phyloP scores from a whole-genome alignment of 2,329 filamentous ascomycete species.

The Ramularia endophylla region DNA sequence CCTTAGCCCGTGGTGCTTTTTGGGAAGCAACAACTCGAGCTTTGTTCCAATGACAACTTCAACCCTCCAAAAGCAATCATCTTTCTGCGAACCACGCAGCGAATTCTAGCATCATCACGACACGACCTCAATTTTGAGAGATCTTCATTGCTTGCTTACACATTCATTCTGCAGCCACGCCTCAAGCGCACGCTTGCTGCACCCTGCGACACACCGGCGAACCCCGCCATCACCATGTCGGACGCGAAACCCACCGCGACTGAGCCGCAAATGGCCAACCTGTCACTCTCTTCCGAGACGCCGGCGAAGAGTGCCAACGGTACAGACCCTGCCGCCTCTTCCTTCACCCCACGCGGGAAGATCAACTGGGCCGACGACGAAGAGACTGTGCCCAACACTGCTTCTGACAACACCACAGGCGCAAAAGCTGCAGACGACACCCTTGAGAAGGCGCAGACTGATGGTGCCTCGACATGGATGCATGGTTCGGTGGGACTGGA shows the following conservation, averaged over 20 bases:
- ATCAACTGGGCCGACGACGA: conserved; percentile 33
- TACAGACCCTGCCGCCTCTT: conserved; percentile 14
- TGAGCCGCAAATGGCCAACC: conserved; percentile 18
- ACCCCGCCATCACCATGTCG: conserved; percentile 12
- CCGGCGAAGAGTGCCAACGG: conserved; percentile 11
- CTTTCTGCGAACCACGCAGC: too few species aligned
- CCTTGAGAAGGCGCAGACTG: conserved; percentile 28
- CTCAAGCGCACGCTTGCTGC: too few species aligned
- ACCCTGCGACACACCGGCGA: not conserved
- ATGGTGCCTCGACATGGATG: conserved; percentile 41
- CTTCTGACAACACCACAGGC: conserved; percentile 20
- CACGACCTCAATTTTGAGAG: too few species aligned
- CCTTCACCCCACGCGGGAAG: conserved; percentile 14
- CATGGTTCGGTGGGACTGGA: conserved; percentile 42
- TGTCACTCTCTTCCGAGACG: conserved; percentile 21
- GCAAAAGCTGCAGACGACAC: conserved; percentile 8
- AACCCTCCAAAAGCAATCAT: too few species aligned
- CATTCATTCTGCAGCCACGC: too few species aligned
- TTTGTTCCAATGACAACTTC: too few species aligned
- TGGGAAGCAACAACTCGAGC: too few species aligned
- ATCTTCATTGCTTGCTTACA: too few species aligned
- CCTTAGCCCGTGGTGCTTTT: too few species aligned
- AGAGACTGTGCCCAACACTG: conserved; percentile 14
- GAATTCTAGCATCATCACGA: too few species aligned
- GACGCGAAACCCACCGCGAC: conserved; percentile 13